A percentile compares a stretch with the other conserved stretches of the same genome.
Conservation (phyloP, 2,329 filamentous ascomycete species). For the Blastomyces gilchristii region DNA sequence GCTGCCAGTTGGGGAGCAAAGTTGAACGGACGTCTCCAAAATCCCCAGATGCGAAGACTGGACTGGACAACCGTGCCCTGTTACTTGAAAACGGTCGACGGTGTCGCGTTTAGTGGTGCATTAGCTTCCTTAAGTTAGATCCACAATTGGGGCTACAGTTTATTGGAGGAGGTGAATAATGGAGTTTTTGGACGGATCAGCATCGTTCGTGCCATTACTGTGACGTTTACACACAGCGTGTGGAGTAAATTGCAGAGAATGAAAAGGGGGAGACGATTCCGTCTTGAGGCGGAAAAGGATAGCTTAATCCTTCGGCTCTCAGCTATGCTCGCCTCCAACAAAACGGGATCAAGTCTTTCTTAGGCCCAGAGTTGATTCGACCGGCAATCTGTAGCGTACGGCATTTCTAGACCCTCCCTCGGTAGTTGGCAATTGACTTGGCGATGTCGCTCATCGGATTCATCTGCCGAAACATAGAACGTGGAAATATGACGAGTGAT, state of each 20-base stretch:
- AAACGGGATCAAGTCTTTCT: not conserved
- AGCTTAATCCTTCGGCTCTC: not conserved
- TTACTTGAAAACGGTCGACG: not conserved
- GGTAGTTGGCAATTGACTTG: not conserved
- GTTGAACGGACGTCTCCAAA: not conserved
- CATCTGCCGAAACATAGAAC: not conserved
- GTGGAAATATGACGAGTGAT: not conserved
- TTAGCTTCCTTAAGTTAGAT: not conserved
- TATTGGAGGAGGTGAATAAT: not conserved
- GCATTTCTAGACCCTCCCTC: not conserved
- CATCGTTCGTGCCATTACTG: not conserved
- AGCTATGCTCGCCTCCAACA: not conserved
- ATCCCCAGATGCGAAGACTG: not conserved
- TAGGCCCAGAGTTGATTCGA: not conserved
- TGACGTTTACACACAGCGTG: not conserved
- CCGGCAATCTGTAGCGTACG: not conserved
- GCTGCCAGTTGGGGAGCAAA: not conserved
- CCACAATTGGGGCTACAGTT: not conserved
- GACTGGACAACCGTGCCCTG: not conserved
- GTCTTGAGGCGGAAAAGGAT: not conserved
- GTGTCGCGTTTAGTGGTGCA: not conserved
- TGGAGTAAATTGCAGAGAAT: not conserved
- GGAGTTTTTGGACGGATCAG: not conserved
- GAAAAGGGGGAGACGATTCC: not conserved
- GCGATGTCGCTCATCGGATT: not conserved